Evolutionary conservation across 345 rosid species (phyloP), one percentile per base, ranked within the genome.

Genomic region (Ceriops decandra): DNA sequence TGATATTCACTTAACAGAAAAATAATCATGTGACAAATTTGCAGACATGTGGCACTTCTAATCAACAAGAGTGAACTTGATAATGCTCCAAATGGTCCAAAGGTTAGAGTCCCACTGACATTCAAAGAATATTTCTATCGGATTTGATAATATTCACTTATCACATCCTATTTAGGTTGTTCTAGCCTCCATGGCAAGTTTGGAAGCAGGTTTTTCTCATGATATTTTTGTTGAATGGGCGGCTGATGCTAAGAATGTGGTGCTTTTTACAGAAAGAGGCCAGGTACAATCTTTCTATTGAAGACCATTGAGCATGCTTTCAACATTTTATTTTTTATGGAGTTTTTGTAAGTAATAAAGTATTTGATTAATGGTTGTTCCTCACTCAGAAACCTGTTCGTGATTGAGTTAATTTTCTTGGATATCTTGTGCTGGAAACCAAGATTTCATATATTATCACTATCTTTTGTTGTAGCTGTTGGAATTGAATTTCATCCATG

Each of bases 151-250:
- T 68, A 51, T 65, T 82, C 42, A 70, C 57, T 65, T 32, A 66
- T 24, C 64, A 27, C 69, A 56, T 69, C 59, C 69, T 68, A 31
- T 74, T 71, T 75, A 95, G 99, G 89, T 95, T 75, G 95, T 91
- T 65, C 84, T 95, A 73, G 91, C 95, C 65, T 95, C 99, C 78
- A 90, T 95, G 97, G 99, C 86, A 67, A 95, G 99, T 72, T 86
- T 95, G 72, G 97, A 95, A 80, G 95, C 96, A 52, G 99, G 99
- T 56, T 91, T 91, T 75, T 84, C 99, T 77, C 99, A 89, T 69
- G 97, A 91, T 74, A 91, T 95, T 77, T 91, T 95, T 64, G 96
- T 87, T 68, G 96, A 95, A 62, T 95, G 96, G 99, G 97, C 97
- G 19, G 79, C 85, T 71, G 99, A 91, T 80, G 79, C 75, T 22